These are phyloP conservation scores for Cornus florida DNA, from an alignment of 148 eudicot species.

Conservation along the genomic window DNA sequence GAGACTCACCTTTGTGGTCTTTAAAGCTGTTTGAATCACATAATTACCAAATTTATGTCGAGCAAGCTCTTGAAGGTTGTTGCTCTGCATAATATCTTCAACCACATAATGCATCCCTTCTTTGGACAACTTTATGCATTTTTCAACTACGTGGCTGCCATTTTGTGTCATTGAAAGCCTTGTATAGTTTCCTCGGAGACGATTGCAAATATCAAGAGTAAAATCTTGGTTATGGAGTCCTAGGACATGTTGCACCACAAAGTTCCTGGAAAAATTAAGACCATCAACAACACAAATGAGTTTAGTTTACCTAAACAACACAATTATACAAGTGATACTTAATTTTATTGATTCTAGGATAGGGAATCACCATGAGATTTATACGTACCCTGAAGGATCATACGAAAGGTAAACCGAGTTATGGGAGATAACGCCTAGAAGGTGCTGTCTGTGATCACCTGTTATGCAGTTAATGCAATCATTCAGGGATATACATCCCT, in stretches of 20 bases:
- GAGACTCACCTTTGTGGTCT: neutral
- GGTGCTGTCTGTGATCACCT: neutral
- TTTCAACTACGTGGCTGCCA: conserved; percentile 15
- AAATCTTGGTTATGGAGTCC: neutral
- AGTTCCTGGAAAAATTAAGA: neutral
- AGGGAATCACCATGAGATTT: no score
- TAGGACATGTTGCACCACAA: conserved; percentile 21
- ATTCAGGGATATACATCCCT: conserved; percentile 14
- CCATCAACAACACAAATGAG: no score
- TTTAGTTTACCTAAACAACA: no score
- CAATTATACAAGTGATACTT: no score
- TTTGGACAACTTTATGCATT: neutral
- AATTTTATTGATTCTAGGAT: no score
- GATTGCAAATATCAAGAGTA: neutral
- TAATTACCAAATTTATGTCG: conserved; percentile 19
- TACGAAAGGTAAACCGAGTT: conserved; percentile 11
- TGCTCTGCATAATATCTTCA: neutral
- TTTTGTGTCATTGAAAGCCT: conserved; percentile 11
- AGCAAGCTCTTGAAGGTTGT: conserved; percentile 10
- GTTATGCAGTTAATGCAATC: conserved; percentile 7
- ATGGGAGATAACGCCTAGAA: neutral
- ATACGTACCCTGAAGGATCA: conserved; percentile 23
- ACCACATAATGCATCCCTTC: neutral
- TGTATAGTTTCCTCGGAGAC: conserved; percentile 6
- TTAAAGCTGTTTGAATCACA: conserved; percentile 15